These are phyloP conservation scores for Triticum urartu DNA, from an alignment of 176 grass and related monocot species.

Conservation along the genomic window DNA sequence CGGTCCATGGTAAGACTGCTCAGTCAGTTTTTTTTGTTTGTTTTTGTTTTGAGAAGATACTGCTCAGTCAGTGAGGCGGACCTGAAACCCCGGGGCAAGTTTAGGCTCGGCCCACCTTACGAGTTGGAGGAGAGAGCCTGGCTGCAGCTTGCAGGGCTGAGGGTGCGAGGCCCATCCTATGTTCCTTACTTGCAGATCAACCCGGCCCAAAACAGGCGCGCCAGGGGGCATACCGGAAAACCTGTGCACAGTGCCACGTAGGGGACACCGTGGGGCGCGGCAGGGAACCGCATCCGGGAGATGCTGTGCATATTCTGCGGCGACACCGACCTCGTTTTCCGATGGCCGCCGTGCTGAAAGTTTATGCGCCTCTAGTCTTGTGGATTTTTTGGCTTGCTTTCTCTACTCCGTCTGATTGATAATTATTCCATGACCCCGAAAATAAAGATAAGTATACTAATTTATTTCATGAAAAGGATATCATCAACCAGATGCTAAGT, in stretches of 20 bases:
- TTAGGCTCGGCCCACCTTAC: not conserved
- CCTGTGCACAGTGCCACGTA: not conserved
- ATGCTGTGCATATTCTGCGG: conserved; percentile 32
- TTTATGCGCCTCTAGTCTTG: not conserved
- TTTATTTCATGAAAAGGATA: not conserved
- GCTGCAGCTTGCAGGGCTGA: not conserved
- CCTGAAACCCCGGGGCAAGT: too few relatives aligned
- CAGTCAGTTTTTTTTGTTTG: too few relatives aligned
- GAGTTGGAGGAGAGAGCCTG: not conserved
- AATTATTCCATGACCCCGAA: too few relatives aligned
- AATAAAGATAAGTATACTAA: too few relatives aligned
- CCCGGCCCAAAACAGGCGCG: too few relatives aligned
- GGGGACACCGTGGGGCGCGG: too few relatives aligned
- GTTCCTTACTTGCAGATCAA: too few relatives aligned
- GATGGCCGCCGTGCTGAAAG: not conserved
- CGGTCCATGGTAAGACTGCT: not conserved
- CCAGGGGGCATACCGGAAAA: too few relatives aligned
- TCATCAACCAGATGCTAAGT: not conserved
- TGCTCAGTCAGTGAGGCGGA: not conserved
- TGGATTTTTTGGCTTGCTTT: not conserved
- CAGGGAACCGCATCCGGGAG: not conserved
- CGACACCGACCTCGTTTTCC: not conserved
- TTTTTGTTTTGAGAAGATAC: too few relatives aligned
- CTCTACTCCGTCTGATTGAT: too few relatives aligned
- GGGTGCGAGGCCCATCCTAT: not conserved